phyloP scores from a whole-genome alignment of 352 stramenopile genomes.

The Globisporangium rhizosaccharum region DNA sequence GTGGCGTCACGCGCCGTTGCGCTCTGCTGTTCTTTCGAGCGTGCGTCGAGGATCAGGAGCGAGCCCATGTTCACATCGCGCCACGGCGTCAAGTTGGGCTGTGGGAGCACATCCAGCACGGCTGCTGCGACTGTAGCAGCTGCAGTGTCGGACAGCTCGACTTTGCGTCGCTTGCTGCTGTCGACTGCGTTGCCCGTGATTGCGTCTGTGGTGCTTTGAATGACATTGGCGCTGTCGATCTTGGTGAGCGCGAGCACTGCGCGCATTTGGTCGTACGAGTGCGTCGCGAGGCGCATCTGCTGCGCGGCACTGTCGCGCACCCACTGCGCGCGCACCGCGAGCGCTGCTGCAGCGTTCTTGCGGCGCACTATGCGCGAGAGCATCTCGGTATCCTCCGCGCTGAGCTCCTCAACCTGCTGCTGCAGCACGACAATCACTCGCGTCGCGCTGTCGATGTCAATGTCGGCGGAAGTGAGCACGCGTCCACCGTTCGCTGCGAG shows the following conservation, averaged over 20 bases:
- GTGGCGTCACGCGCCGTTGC: neutral
- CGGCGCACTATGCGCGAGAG: slow-evolving; percentile 5
- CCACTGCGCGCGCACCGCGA: slow-evolving; percentile 35
- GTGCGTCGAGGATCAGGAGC: slow-evolving; percentile 49
- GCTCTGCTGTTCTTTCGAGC: slow-evolving; percentile 8
- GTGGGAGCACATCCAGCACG: slow-evolving; percentile 5
- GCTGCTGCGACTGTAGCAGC: neutral
- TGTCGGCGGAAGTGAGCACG: slow-evolving; percentile 13
- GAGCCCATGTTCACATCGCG: slow-evolving; percentile 27
- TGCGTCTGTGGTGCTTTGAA: neutral
- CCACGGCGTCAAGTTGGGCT: slow-evolving; percentile 39
- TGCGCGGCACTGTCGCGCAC: slow-evolving; percentile 28
- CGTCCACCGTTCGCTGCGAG: slow-evolving; percentile 25
- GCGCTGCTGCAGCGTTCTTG: neutral
- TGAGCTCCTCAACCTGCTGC: slow-evolving; percentile 2
- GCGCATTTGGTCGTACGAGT: slow-evolving; percentile 11
- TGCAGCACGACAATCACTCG: slow-evolving; percentile 21
- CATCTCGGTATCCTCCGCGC: slow-evolving; percentile 12
- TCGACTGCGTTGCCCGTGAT: neutral
- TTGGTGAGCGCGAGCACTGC: slow-evolving; percentile 3
- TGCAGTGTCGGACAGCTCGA: neutral
- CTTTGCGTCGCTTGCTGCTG: slow-evolving; percentile 8
- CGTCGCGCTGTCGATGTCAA: neutral
- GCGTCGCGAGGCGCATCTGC: slow-evolving; percentile 26
- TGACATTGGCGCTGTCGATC: neutral